Percentiles rank a stretch among this genome's conserved stretches.
These are phyloP conservation scores for Rhexocercosporidium sp. DNA, from an alignment of 2,329 filamentous ascomycete genomes.

Conservation along the genomic window DNA sequence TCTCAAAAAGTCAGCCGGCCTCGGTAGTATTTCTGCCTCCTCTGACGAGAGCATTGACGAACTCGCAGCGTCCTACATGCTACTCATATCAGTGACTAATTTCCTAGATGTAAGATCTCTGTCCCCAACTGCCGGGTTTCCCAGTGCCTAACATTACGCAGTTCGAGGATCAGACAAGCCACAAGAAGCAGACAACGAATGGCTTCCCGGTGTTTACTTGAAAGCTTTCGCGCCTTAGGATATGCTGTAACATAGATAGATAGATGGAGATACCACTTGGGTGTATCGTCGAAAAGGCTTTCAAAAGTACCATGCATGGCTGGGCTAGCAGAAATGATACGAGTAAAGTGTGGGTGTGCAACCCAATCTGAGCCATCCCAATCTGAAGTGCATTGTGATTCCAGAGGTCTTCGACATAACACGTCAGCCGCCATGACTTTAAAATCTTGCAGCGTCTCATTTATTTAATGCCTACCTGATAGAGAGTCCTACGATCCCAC, in stretches of 20 bases:
- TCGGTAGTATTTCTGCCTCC: constrained; percentile 58
- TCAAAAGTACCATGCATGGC: neutral
- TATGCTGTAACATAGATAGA: constrained; percentile 26
- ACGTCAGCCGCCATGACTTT: too few relatives aligned
- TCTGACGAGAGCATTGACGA: constrained; percentile 70
- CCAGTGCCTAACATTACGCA: constrained; percentile 31
- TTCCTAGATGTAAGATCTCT: constrained; percentile 77
- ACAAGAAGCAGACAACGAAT: constrained; percentile 33
- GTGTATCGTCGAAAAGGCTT: neutral
- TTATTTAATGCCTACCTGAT: too few relatives aligned
- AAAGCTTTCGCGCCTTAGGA: constrained; percentile 11
- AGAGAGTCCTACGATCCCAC: too few relatives aligned
- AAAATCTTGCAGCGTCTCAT: too few relatives aligned
- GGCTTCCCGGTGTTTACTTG: constrained; percentile 35
- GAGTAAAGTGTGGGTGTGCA: neutral
- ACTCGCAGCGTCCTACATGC: constrained; percentile 82
- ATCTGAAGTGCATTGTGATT: too few relatives aligned
- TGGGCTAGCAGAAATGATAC: neutral
- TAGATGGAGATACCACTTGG: constrained; percentile 8
- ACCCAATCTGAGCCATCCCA: neutral
- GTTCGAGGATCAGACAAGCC: constrained; percentile 47
- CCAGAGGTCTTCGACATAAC: too few relatives aligned
- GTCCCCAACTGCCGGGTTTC: neutral
- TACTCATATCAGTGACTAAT: constrained; percentile 80
- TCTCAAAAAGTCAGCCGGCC: constrained; percentile 86